Conservation (phyloP, 2,329 filamentous ascomycete genomes). For the Acephala macrosclerotiorum region DNA sequence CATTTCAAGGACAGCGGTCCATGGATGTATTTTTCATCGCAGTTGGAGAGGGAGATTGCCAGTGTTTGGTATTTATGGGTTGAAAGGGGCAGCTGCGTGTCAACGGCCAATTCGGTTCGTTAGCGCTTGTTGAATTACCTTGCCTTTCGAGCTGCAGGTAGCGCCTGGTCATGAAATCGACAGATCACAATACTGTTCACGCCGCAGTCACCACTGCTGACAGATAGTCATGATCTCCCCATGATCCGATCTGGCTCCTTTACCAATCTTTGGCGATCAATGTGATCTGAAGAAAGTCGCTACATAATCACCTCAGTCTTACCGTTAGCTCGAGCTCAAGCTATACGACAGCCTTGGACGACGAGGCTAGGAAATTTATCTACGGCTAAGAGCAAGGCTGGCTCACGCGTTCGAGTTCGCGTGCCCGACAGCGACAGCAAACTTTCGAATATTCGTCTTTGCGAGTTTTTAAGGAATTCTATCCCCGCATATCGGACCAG, state of each 20-base stretch:
- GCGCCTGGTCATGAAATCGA: conserved; percentile 8
- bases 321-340: background rate
- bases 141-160: conserved; percentile 1
- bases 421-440: conserved; percentile 4
- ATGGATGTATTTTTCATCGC: conserved; percentile 33
- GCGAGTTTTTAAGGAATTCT: background rate
- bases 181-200: conserved; percentile 7
- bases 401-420: background rate
- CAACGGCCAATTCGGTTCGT: conserved; percentile 3
- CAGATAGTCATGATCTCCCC: conserved; percentile 17
- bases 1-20: conserved; percentile 41
- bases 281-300: background rate
- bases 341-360: conserved; percentile 23
- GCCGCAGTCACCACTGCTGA: conserved; percentile 20
- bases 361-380: conserved; percentile 22
- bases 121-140: conserved; percentile 9
- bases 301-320: background rate
- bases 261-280: background rate
- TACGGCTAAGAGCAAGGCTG: conserved; percentile 15
- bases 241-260: conserved; percentile 6
- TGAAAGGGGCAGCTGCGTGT: conserved; percentile 6
- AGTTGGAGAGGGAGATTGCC: conserved; percentile 19
- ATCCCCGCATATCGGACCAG: background rate
- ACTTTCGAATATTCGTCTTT: background rate
- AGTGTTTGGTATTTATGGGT: conserved; percentile 14